Evolutionary conservation across 78 protist species (phyloP), one percentile per base, ranked within the genome.

Genomic region (Dictyostelium firmibasis): DNA sequence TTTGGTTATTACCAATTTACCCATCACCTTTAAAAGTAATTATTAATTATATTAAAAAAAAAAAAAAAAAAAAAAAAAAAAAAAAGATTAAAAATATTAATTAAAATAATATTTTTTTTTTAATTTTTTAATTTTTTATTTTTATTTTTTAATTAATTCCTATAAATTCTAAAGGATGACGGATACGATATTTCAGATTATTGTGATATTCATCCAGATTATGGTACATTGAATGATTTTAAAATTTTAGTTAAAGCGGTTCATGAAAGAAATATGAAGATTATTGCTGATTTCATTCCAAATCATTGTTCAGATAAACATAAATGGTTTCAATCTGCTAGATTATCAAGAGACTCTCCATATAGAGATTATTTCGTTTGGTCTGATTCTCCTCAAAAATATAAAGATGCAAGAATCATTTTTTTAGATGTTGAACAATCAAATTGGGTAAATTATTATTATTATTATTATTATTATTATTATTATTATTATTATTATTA

Each of bases 171-270:
- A n/a, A 23, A 86, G 92, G 98, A 97, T 60, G 97, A 96, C 50
- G 98, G 98, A 38, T 97, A 97, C 79, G 98, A 97, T 92, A 95
- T 97, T 31, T 14, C 96, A 62, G 98, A 97, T 86, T 97, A 96
- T 81, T 85, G 95, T 60, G 94, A 83, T 41, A 92, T 97, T 8
- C 97, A 97, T 47, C 97, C 97, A 44, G 94, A 96, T 64, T 97
- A 93, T 88, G 98, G 98, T 9, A 93, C 83, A 33, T 67, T 96
- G 18, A 82, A 84, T 31, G 98, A 97, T 64, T 91, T 97, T 86
- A 69, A 96, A 81, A 43, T 83, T 31, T 38, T 96, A 47, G 91
- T 96, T 0, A 84, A 79, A 43, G 95, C 93, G 7, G 97, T 92
- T 10, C 98, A 96, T 38, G 96, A 95, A 81, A 94, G 94, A 82